Evolutionary conservation across 1,284 basidiomycete species (phyloP), one percentile per base, ranked within the genome.

Genomic region (Cutaneotrichosporon sp.): DNA sequence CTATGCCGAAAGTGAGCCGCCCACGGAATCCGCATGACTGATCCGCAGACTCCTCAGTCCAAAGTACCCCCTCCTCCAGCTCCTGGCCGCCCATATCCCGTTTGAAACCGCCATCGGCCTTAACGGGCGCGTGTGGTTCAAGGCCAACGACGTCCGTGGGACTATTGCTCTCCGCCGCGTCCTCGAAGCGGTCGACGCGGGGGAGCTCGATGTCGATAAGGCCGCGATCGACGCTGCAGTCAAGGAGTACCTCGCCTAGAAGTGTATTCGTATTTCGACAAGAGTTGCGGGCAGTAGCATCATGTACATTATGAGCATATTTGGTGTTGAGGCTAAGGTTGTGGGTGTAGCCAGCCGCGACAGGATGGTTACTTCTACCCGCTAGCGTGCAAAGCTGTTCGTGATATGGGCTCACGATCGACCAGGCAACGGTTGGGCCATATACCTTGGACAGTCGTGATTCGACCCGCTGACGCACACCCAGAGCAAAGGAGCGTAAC

Each of bases 81-180:
- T 59, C 13, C 64, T 64, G 21, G 69, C 65, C n/a, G 63, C 58
- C 22, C 63, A 63, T 46, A 69, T 69, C 34, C 72, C 76, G 1
- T 79, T 78, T 61, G 78, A 79, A 57, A 70, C 76, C 1, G 77
- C 77, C 1, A 75, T 79, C 14, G 78, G 77, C 0, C 65, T 77
- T 43, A 80, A 80, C 55, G 78, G 77, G 0, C 64, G 75, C 9
- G 65, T 80, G 49, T 80, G 78, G 78, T 66, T 79, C 63, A 76
- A 77, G 58, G 68, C 76, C 1, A 60, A 55, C 8, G 64, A 67
- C 4, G 64, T 74, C 18, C 55, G 58, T 10, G 66, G 75, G 59
- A 70, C 74, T 9, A 71, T 78, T n/a, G 69, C 70, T 13, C 54
- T 78, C 37, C 64, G 66, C 50, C 56, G 74, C 17, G 56, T 73